Evolutionary conservation across 352 stramenopile genomes (phyloP).

Genomic region (Plasmopara viticola): DNA sequence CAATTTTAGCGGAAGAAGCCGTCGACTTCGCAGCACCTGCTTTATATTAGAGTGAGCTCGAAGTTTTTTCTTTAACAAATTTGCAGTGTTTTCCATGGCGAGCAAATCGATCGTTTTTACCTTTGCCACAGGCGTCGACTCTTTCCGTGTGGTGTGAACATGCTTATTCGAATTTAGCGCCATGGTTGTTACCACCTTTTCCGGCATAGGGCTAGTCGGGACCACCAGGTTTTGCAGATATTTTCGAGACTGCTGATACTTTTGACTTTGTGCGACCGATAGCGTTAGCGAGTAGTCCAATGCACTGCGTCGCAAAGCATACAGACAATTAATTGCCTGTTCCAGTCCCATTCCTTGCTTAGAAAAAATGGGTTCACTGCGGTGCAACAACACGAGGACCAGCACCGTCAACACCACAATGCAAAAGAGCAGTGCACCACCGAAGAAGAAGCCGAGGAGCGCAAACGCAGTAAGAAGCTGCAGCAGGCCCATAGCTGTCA

Average conservation of each 20-base stretch:
- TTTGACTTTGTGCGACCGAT: conserved; percentile 41
- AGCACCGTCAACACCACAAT: conserved; percentile 19
- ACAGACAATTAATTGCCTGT: conserved; percentile 13
- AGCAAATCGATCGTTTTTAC: conserved; percentile 13
- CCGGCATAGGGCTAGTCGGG: conserved; percentile 13
- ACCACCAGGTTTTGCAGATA: conserved; percentile 22
- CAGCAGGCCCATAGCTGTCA: conserved; percentile 28
- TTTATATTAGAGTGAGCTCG: conserved; percentile 27
- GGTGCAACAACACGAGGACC: conserved; percentile 15
- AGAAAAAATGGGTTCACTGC: conserved; percentile 6
- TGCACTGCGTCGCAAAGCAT: conserved; percentile 35
- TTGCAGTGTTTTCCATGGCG: conserved; percentile 4
- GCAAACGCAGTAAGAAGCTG: conserved; percentile 22
- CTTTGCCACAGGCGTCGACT: conserved; percentile 5
- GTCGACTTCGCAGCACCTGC: conserved; percentile 18
- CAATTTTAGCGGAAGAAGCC: conserved; percentile 16
- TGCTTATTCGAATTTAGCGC: conserved; percentile 15
- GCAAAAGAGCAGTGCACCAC: conserved; percentile 35
- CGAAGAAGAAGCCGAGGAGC: conserved; percentile 33
- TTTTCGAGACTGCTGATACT: conserved; percentile 10
- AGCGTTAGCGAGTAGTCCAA: conserved; percentile 55
- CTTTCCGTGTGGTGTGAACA: conserved; percentile 11
- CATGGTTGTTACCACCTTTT: conserved; percentile 23
- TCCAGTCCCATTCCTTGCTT: conserved; percentile 17
- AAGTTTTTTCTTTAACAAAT: conserved; percentile 18